These are phyloP conservation scores for Diaporthe citrichinensis DNA, from an alignment of 2,329 filamentous ascomycete species.

Conservation along the genomic window DNA sequence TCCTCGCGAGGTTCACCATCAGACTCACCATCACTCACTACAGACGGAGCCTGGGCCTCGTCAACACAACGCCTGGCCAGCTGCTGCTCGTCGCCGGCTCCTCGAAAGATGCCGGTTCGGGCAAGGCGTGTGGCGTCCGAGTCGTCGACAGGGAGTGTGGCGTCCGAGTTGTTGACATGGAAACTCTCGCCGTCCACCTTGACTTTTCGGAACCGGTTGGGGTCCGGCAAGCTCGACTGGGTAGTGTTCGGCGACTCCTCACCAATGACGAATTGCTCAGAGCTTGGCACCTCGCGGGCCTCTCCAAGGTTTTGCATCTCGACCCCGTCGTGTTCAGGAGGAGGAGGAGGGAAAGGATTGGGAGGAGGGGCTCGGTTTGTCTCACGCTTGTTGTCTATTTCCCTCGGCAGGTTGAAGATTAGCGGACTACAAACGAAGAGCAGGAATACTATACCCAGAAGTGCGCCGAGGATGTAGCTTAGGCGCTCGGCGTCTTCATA, in stretches of 20 bases:
- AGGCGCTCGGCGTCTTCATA: background rate
- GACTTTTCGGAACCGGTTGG: fast-evolving
- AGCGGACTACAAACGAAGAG: conserved; percentile 5
- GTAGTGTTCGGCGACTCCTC: background rate
- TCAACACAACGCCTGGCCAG: background rate
- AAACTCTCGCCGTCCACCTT: background rate
- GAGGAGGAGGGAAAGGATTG: background rate
- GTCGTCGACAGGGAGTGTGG: background rate
- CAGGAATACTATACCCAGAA: background rate
- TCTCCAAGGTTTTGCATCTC: background rate
- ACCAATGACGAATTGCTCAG: background rate
- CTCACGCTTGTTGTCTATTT: background rate
- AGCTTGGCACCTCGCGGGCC: background rate
- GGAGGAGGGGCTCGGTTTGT: background rate
- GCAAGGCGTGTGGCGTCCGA: background rate
- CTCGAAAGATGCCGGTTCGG: background rate
- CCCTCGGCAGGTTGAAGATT: background rate
- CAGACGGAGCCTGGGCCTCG: background rate
- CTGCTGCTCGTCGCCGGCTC: background rate
- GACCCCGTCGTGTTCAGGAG: background rate
- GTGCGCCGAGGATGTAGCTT: background rate
- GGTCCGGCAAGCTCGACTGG: background rate
- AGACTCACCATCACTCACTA: too few relatives aligned
- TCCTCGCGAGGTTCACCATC: background rate
- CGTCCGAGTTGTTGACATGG: background rate